Evolutionary conservation across 495 filamentous ascomycete genomes (phyloP).

Genomic region (Parmelia sp.): DNA sequence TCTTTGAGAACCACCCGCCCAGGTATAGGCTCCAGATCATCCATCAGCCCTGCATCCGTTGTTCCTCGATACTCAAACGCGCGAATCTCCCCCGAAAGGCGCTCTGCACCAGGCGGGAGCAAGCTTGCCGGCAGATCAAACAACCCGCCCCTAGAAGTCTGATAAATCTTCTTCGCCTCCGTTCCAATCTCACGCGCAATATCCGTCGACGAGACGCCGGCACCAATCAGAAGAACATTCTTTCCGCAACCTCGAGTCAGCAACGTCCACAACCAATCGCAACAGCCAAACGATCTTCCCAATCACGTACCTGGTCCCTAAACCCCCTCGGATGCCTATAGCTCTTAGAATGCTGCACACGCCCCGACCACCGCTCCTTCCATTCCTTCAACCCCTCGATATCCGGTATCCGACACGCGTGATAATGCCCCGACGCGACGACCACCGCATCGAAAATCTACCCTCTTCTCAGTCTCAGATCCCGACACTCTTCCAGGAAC

Average conservation of each 20-base stretch:
- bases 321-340: conserved; percentile 49
- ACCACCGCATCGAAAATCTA: conserved; percentile 52
- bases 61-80: not conserved
- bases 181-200: conserved; percentile 52
- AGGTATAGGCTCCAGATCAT: not conserved
- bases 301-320: conserved; percentile 33
- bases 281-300: not conserved
- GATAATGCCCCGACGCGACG: conserved; percentile 55
- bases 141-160: conserved; percentile 50
- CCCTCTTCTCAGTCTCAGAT: conserved; percentile 9
- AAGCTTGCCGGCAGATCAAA: conserved; percentile 42
- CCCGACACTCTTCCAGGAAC: not conserved
- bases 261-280: not conserved
- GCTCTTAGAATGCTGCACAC: conserved; percentile 55
- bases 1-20: not conserved
- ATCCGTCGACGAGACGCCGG: conserved; percentile 54
- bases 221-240: conserved; percentile 56
- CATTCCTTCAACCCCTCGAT: conserved; percentile 47
- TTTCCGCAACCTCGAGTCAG: conserved; percentile 23
- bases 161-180: conserved; percentile 46
- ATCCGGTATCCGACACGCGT: conserved; percentile 50
- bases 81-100: conserved; percentile 2
- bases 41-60: not conserved
- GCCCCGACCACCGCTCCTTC: conserved; percentile 45
- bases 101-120: conserved; percentile 4